These are phyloP conservation scores for Pseudopithomyces maydicus DNA, from an alignment of 2,329 filamentous ascomycete species.

Conservation along the genomic window DNA sequence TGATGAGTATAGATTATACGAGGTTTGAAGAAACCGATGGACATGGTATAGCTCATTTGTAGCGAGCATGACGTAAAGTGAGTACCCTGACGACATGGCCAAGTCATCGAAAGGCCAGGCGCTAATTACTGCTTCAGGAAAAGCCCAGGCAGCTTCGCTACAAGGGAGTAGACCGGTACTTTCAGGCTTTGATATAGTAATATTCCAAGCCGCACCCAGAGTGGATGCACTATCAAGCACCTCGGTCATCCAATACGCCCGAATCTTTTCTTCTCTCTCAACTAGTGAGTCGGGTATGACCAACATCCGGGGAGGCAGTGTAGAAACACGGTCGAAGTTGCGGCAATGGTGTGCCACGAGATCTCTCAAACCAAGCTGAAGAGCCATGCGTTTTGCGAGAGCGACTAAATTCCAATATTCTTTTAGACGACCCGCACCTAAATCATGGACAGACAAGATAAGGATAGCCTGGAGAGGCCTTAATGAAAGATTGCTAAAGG, in stretches of 20 bases:
- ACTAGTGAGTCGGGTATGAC: conserved; percentile 33
- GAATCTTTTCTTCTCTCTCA: conserved; percentile 41
- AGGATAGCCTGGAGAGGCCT: conserved; percentile 40
- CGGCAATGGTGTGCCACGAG: conserved; percentile 35
- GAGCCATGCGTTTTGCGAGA: conserved; percentile 38
- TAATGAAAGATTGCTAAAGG: conserved; percentile 32
- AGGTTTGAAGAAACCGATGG: conserved; percentile 30
- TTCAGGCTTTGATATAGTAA: conserved; percentile 21
- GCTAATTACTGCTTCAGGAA: conserved; percentile 26
- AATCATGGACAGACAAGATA: conserved; percentile 36
- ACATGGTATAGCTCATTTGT: conserved; percentile 31
- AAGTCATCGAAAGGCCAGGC: conserved; percentile 24
- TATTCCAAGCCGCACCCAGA: conserved; percentile 38
- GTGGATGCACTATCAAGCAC: conserved; percentile 42
- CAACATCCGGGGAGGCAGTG: conserved; percentile 31
- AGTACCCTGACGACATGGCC: conserved; percentile 27
- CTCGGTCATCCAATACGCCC: conserved; percentile 47
- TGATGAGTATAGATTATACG: conserved; percentile 26
- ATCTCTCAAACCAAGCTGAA: conserved; percentile 34
- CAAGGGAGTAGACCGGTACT: conserved; percentile 26
- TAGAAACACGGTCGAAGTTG: conserved; percentile 35
- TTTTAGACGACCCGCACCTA: conserved; percentile 34
- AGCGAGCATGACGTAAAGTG: conserved; percentile 29
- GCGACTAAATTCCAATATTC: conserved; percentile 43
- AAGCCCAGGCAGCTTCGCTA: conserved; percentile 31